phyloP scores from a whole-genome alignment of 1,284 basidiomycete species.

The Anthracocystis panici-leucophaei region DNA sequence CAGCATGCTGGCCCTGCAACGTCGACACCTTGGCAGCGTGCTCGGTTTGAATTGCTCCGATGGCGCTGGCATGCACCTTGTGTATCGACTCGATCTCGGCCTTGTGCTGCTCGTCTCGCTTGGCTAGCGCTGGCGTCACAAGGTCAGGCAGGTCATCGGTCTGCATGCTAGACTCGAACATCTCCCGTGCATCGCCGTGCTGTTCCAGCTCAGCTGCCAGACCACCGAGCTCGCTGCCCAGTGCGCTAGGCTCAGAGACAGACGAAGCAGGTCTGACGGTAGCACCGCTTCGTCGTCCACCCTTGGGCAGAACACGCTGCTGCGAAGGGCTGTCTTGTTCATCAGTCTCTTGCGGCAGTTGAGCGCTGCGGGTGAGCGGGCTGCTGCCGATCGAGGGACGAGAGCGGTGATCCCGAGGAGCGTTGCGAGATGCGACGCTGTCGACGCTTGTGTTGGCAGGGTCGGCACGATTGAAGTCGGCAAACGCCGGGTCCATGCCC shows the following conservation, averaged over 20 bases:
- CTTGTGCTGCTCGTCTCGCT: conserved; percentile 44
- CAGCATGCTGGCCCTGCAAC: conserved; percentile 36
- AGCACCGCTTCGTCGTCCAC: conserved; percentile 39
- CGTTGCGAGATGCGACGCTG: conserved; percentile 23
- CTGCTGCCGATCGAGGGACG: conserved; percentile 49
- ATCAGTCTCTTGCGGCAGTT: conserved; percentile 27
- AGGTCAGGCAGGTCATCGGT: conserved; percentile 51
- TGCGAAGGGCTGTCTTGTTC: conserved; percentile 28
- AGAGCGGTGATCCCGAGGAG: conserved; percentile 33
- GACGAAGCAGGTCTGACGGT: conserved; percentile 40
- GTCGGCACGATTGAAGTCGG: conserved; percentile 40
- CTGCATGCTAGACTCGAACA: conserved; percentile 35
- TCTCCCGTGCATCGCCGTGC: conserved; percentile 25
- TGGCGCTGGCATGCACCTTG: conserved; percentile 42
- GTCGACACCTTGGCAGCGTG: conserved; percentile 43
- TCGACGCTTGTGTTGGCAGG: conserved; percentile 36
- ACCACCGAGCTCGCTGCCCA: conserved; percentile 56
- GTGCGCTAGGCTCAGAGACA: conserved; percentile 47
- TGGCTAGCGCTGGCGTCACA: conserved; percentile 38
- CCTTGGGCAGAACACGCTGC: conserved; percentile 32
- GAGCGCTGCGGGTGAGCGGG: conserved; percentile 45
- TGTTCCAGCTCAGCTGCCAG: conserved; percentile 33
- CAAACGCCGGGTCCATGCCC: conserved; percentile 60
- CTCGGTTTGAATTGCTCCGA: conserved; percentile 31
- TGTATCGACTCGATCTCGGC: conserved; percentile 36